Evolutionary conservation across 148 eudicot species (phyloP).

Genomic region (Cornus suecica): DNA sequence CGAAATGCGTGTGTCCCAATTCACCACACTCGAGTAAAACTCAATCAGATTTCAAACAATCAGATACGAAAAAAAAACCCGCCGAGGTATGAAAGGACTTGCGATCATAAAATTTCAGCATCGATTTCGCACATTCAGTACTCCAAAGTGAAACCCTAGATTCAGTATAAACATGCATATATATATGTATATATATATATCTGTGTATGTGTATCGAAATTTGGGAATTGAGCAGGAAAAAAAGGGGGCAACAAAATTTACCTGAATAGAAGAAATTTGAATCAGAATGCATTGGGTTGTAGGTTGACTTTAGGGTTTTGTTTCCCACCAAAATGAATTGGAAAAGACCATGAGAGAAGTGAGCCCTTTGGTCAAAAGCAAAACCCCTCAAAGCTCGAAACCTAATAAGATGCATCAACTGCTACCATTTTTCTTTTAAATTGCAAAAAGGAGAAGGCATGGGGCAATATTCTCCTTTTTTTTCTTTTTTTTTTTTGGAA

Average conservation of each 20-base stretch:
- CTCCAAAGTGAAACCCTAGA: conserved; percentile 32
- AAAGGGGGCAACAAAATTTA: conserved; percentile 6
- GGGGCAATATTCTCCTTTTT: not conserved
- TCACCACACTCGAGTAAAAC: not conserved
- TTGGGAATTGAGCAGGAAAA: not conserved
- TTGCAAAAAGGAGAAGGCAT: not conserved
- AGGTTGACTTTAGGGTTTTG: not conserved
- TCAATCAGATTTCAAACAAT: not conserved
- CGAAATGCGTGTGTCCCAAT: not conserved
- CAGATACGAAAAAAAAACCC: not conserved
- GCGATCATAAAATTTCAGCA: not conserved
- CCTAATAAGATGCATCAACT: not conserved
- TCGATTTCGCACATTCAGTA: not conserved
- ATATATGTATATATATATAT: too few relatives aligned
- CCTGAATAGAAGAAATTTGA: conserved; percentile 16
- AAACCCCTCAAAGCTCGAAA: conserved; percentile 22
- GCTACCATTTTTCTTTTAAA: not conserved
- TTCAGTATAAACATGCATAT: conserved; percentile 2
- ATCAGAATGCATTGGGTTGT: not conserved
- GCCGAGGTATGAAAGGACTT: not conserved
- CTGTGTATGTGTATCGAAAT: too few relatives aligned
- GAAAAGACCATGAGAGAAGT: conserved; percentile 11
- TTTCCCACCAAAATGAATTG: conserved; percentile 36
- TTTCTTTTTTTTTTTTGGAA: not conserved
- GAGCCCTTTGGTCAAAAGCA: conserved; percentile 22